A percentile compares a stretch with the other conserved stretches of the same genome.
These are phyloP conservation scores for Hymenoscyphus scutula DNA, from an alignment of 2,329 filamentous ascomycete genomes.

Conservation along the genomic window DNA sequence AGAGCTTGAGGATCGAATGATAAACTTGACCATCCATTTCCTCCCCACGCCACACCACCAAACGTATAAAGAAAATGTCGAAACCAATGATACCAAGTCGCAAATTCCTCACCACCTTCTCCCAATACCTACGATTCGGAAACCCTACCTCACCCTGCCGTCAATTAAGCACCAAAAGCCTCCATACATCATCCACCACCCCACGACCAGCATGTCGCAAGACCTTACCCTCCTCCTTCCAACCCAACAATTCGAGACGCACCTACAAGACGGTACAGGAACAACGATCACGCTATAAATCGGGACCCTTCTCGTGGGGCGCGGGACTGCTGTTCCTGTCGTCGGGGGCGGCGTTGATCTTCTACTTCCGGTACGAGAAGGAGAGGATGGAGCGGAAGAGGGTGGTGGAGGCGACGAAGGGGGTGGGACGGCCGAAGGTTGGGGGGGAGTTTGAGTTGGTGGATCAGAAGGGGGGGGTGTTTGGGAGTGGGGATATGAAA, in stretches of 20 bases:
- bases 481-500: slow-evolving; percentile 77
- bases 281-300: slow-evolving; percentile 32
- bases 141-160: slow-evolving; percentile 17
- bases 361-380: slow-evolving; percentile 95
- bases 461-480: slow-evolving; percentile 76
- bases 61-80: slow-evolving; percentile 21
- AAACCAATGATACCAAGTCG: slow-evolving; percentile 29
- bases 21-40: no score
- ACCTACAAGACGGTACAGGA: slow-evolving; percentile 37
- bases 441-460: slow-evolving; percentile 81
- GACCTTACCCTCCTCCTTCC: slow-evolving; percentile 9
- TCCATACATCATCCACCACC: no score
- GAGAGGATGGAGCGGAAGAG: slow-evolving; percentile 83
- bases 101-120: slow-evolving; percentile 26
- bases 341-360: slow-evolving; percentile 72
- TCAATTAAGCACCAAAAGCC: slow-evolving; percentile 10
- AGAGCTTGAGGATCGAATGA: no score
- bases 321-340: slow-evolving; percentile 81
- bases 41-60: neutral
- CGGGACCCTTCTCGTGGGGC: slow-evolving; percentile 82
- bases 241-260: neutral
- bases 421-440: slow-evolving; percentile 88
- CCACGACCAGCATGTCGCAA: no score
- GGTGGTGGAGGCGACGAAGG: slow-evolving; percentile 88
- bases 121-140: slow-evolving; percentile 17